Evolutionary conservation across 75 land plant genomes (phyloP), one percentile per base, ranked within the genome.

Genomic region (Picea glauca): DNA sequence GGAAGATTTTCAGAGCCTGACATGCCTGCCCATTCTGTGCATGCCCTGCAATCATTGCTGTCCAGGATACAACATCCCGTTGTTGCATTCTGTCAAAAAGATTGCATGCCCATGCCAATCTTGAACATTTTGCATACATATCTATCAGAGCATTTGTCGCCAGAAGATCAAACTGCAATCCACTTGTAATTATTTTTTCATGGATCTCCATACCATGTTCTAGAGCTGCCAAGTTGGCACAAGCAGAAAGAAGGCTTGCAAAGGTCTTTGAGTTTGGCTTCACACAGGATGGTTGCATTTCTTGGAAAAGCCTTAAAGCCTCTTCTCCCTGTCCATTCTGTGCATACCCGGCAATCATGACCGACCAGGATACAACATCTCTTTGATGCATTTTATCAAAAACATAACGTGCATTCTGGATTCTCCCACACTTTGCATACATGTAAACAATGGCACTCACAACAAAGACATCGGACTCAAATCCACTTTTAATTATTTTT

Each of bases 401-500:
- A 7, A 83, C 68, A 33, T 30, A 14, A 46, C 33, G 73, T 23
- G 85, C 83, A 26, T 83, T 81, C 32, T 20, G 57, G 14, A 84
- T 60, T 60, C 83, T 68, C 9, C 88, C 85, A 81, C 88, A 87
- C 63, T 83, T 83, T 74, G 82, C 80, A 70, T 87, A 87, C 81
- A 87, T 76, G 50, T 87, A 76, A 73, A 81, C 76, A 54, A 87
- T 33, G 13, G 83, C 88, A 75, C 82, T 76, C 43, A 20, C 80
- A 2, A 83, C 23, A 61, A 76, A 38, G 67, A 46, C 58, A 70
- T 63, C 60, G 14, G 70, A 68, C 12, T 26, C 12, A 3, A 78
- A 26, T 6, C 72, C 79, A 78, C 43, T 18, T 14, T 57, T 77
- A 54, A 56, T 18, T 76, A 77, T 21, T n/a, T 58, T 33, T 26